Conservation (phyloP, 805 yeast genomes). For the Jamesozyma lodderae region DNA sequence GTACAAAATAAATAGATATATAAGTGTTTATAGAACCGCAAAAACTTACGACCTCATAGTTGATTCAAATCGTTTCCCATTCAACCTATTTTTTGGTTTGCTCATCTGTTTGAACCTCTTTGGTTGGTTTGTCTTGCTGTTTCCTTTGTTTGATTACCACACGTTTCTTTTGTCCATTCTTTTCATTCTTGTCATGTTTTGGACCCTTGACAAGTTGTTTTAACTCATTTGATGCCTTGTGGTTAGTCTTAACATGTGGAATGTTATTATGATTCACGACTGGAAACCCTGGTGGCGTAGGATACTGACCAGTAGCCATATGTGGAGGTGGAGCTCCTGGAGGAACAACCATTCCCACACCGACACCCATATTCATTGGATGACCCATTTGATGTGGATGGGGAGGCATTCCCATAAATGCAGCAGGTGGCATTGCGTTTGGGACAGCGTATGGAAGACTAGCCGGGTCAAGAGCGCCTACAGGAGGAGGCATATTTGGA, state of each 20-base stretch:
- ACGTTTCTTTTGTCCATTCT: neutral
- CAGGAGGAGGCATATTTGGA: conserved; percentile 6
- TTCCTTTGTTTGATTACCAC: conserved; percentile 2
- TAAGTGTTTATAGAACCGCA: too few relatives aligned
- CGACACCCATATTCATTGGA: conserved; percentile 4
- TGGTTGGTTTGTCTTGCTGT: too few relatives aligned
- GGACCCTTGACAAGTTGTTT: conserved; percentile 5
- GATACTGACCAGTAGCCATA: neutral
- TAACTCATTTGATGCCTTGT: conserved; percentile 9
- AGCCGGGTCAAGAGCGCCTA: conserved; percentile 13
- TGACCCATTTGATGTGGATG: conserved; percentile 10
- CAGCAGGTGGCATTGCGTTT: conserved; percentile 20
- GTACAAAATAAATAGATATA: too few relatives aligned
- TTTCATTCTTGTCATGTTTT: neutral
- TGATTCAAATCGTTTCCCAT: too few relatives aligned
- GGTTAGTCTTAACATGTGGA: conserved; percentile 5
- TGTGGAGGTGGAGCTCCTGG: neutral
- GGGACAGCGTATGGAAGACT: conserved; percentile 23
- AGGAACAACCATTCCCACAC: conserved; percentile 10
- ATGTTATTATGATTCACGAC: neutral
- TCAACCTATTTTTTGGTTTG: too few relatives aligned
- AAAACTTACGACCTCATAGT: too few relatives aligned
- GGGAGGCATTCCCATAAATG: conserved; percentile 4
- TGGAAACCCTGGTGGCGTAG: neutral
- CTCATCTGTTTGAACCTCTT: too few relatives aligned